Percentiles rank a stretch among this genome's conserved stretches.
Conservation (phyloP, 257 asterid species). For the Nicotiana otophora region DNA sequence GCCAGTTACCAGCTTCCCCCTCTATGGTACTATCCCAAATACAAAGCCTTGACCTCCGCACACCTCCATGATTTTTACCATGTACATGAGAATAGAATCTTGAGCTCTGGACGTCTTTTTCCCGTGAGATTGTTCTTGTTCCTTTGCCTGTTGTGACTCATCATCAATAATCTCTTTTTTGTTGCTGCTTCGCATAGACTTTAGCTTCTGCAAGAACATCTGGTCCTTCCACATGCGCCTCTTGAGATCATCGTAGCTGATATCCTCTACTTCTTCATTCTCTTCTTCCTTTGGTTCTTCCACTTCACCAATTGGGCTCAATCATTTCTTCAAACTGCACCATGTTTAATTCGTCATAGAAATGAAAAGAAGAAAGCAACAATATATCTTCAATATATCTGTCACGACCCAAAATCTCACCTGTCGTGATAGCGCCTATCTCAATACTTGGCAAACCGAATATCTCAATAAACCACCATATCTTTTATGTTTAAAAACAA, state of each 20-base stretch:
- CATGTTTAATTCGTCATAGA: too few species aligned
- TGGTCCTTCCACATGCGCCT: conserved; percentile 52
- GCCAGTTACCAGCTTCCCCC: conserved; percentile 51
- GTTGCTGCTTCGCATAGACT: conserved; percentile 27
- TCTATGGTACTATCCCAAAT: conserved; percentile 17
- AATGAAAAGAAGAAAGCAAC: too few species aligned
- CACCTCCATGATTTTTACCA: conserved; percentile 50
- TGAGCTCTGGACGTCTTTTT: conserved; percentile 51
- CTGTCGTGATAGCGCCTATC: too few species aligned
- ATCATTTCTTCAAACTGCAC: too few species aligned
- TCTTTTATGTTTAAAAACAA: too few species aligned
- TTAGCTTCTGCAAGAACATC: conserved; percentile 35
- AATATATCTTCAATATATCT: too few species aligned
- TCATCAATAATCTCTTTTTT: conserved; percentile 22
- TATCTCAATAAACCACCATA: too few species aligned
- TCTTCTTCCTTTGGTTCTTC: neutral
- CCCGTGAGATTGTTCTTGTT: conserved; percentile 35
- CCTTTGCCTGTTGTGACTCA: conserved; percentile 23
- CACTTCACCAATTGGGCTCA: too few species aligned
- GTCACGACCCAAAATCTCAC: too few species aligned
- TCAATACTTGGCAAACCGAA: too few species aligned
- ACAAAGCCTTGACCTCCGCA: conserved; percentile 44
- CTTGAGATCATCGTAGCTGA: conserved; percentile 30
- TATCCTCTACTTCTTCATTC: conserved; percentile 11
- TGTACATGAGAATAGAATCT: conserved; percentile 47